Base-by-base conservation (phyloP, 306 rosid genomes). In the Vicia villosa region DNA sequence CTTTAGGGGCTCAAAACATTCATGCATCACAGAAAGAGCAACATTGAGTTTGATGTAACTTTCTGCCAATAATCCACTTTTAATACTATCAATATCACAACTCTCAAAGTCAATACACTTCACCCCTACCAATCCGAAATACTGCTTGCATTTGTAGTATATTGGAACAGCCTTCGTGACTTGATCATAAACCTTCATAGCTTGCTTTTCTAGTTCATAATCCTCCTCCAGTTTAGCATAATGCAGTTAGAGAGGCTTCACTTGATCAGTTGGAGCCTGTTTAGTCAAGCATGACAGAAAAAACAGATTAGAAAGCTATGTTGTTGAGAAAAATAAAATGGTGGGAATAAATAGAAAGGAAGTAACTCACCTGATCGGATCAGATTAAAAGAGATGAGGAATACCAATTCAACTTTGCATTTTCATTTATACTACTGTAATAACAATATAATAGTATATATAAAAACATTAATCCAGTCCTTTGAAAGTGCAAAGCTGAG, bases 1-100 rank as follows among this genome's bases (percentile, higher is more conserved):
- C n/a, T n/a, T n/a, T 20, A 88, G 76, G 14, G 96, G 96, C 81
- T 86, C 86, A 61, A 94, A 94, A 76, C 97, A 90, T 74, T 94
- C 97, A 51, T 88, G 97, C 87, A 94, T 85, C 84, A 94, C 72
- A 4, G 71, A 80, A 68, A 94, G 89, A 21, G 98, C 96, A 68
- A 88, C 76, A 83, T 75, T 87, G 38, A 94, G 96, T 79, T 81
- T 88, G 92, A 79, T 76, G 69, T 77, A 69, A 72, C 71, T 81
- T 80, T 87, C 94, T 4, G 78, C 81, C 63, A 51, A 37, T 46
- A 50, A 81, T 57, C 74, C 82, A 5, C 49, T 57, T 22, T 75
- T 58, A 64, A 19, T 28, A 36, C 61, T 64, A 63, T 47, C 56
- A 52, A 61, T 26, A 69, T 37, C 38, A 60, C 67, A 55, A 50